Evolutionary conservation across 352 stramenopile genomes (phyloP).

Genomic region (Phytophthora ohioensis): DNA sequence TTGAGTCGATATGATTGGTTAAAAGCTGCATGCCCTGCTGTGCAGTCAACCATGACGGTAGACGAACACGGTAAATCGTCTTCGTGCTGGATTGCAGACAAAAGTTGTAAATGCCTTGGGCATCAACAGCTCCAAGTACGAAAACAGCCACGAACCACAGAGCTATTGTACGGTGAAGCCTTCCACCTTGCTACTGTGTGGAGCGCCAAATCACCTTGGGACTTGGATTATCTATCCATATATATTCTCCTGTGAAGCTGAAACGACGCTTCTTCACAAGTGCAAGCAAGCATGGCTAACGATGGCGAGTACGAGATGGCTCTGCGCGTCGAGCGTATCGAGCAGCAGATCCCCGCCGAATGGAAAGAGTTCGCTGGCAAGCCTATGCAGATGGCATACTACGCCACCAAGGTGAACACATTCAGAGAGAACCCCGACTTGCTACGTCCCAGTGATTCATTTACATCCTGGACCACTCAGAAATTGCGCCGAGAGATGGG

Average conservation of each 20-base stretch:
- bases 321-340: slow-evolving; percentile 54
- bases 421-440: slow-evolving; percentile 66
- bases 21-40: too few species aligned
- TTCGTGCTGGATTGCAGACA: slow-evolving; percentile 27
- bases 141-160: slow-evolving; percentile 24
- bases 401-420: slow-evolving; percentile 67
- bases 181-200: slow-evolving; percentile 93
- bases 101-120: slow-evolving; percentile 91
- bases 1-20: too few species aligned
- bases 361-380: slow-evolving; percentile 58
- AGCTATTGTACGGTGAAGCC: slow-evolving; percentile 79
- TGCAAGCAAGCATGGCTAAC: slow-evolving; percentile 9
- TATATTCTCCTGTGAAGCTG: slow-evolving; percentile 18
- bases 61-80: slow-evolving; percentile 34
- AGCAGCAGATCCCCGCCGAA: slow-evolving; percentile 59
- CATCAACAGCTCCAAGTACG: slow-evolving; percentile 57
- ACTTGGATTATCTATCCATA: background rate
- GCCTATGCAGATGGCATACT: slow-evolving; percentile 71
- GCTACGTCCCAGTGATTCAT: slow-evolving; percentile 50
- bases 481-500: slow-evolving; percentile 54
- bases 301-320: slow-evolving; percentile 50
- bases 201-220: slow-evolving; percentile 48
- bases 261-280: slow-evolving; percentile 7
- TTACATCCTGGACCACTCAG: slow-evolving; percentile 49
- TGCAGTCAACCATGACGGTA: slow-evolving; percentile 19